Percentiles rank a stretch among this genome's conserved stretches.
Evolutionary conservation across 306 rosid genomes (phyloP).

Genomic region (Vachellia collinsii): DNA sequence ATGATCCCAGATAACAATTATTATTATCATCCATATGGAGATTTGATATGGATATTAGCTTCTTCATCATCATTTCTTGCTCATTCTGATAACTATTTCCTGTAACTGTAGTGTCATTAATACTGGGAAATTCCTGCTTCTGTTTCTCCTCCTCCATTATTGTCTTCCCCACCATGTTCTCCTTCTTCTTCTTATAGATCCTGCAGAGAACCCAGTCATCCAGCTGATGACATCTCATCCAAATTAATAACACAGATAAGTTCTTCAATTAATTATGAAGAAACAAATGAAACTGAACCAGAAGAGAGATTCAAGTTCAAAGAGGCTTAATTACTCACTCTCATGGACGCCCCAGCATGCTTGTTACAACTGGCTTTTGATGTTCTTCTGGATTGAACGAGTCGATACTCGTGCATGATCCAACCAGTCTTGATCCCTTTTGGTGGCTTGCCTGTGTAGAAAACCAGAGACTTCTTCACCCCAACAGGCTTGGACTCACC

Average conservation of each 20-base stretch:
- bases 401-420: constrained; percentile 91
- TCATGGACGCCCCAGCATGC: constrained; percentile 67
- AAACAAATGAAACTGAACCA: neutral
- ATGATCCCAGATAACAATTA: constrained; percentile 47
- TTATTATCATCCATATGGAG: too few relatives aligned
- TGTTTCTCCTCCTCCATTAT: neutral
- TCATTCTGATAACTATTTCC: constrained; percentile 36
- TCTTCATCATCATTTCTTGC: constrained; percentile 40
- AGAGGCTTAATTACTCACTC: constrained; percentile 48
- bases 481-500: constrained; percentile 74
- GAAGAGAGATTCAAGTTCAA: neutral
- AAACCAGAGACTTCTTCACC: constrained; percentile 85
- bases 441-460: constrained; percentile 84
- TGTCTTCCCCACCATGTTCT: constrained; percentile 40
- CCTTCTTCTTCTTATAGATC: constrained; percentile 85
- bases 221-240: constrained; percentile 58
- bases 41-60: too few relatives aligned
- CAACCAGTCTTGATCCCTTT: constrained; percentile 81
- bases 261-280: neutral
- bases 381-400: constrained; percentile 47
- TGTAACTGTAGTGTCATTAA: constrained; percentile 2
- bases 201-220: constrained; percentile 99
- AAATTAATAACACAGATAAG: neutral
- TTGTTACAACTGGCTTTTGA: constrained; percentile 37
- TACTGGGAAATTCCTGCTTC: constrained; percentile 53